Evolutionary conservation across 805 yeast genomes (phyloP), one percentile per base, ranked within the genome.

Genomic region (Monosporozyma siamensis): DNA sequence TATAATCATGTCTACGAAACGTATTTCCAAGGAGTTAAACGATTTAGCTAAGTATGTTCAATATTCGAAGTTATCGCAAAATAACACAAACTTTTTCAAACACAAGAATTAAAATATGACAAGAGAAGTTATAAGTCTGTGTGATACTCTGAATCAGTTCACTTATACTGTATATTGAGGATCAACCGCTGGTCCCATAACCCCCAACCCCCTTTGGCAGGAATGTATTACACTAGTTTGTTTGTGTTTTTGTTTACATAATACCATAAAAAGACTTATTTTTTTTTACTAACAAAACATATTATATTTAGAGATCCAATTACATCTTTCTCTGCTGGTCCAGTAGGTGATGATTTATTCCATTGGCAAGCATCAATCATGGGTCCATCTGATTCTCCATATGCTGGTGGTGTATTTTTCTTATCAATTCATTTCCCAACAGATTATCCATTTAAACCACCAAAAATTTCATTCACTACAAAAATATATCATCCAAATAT

Each of bases 321-420:
- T 57, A 84, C 97, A 49, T 89, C 96, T 37, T 92, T 97, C 69
- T 88, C 97, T 20, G 98, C 98, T 9, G 98, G 98, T 34, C 98
- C 98, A 55, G 92, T 87, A 37, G 97, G 97, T 38, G 97, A 92
- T 57, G 98, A 90, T 66, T 72, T 90, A 61, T 92, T 83, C 71
- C 97, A 90, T 72, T 92, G 98, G 98, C 97, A 92, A 70, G 98
- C 97, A 34, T 89, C 97, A 35, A 92, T 92, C 64, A 87, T 92
- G 94, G 98, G 98, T 39, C 98, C 98, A 40, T 77, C 95, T 53
- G 97, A 92, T 69, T 85, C 96, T 38, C 92, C 85, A 47, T 78
- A 78, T 56, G 74, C 82, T 30, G 90, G 90, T 51, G 98, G 97
- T 59, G 96, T 90, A 36, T 92, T 92, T 68, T 92, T 92, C 75